Evolutionary conservation across 371 early-diverging fungal species (phyloP), one percentile per base, ranked within the genome.

Genomic region (Synchytrium microbalum): DNA sequence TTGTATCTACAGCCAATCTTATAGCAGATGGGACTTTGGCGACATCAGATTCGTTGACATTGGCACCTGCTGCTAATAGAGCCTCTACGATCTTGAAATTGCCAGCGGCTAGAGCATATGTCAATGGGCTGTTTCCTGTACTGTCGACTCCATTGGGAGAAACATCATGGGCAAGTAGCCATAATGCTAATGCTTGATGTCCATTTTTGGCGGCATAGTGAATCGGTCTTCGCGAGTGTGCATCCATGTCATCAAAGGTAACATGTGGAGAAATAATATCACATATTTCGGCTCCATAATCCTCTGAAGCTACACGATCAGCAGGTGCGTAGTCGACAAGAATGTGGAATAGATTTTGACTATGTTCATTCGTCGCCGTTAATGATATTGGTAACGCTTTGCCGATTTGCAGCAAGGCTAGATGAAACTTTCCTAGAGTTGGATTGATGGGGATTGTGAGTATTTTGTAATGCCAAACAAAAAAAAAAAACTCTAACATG

Each of bases 171-270:
- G 14, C 2, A 0, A 82, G 56, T 8, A 83, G 32, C 51, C 67
- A 31, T 19, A 61, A 59, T 0, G 78, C 59, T 2, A 85, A 32
- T 0, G 26, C 32, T 0, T 19, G n/a, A 52, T 82, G 81, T 19
- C 74, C 70, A 59, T 77, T 51, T 61, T 69, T 76, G 28, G 80
- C 75, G 2, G 85, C 85, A 60, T 76, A 80, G 63, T 82, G 79
- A 16, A 80, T 51, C 16, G 85, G 78, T 0, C 73, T 75, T 30
- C 76, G 61, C 16, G 66, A 66, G 28, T 67, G 53, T 0, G 25
- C 33, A 54, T 81, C 84, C 14, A 51, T 51, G n/a, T n/a, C n/a
- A n/a, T n/a, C n/a, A n/a, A n/a, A n/a, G n/a, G n/a, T n/a, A n/a
- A n/a, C n/a, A n/a, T n/a, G n/a, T n/a, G n/a, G n/a, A n/a, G n/a